Conservation (phyloP, 768 basidiomycete genomes). For the Crepidotus variabilis region DNA sequence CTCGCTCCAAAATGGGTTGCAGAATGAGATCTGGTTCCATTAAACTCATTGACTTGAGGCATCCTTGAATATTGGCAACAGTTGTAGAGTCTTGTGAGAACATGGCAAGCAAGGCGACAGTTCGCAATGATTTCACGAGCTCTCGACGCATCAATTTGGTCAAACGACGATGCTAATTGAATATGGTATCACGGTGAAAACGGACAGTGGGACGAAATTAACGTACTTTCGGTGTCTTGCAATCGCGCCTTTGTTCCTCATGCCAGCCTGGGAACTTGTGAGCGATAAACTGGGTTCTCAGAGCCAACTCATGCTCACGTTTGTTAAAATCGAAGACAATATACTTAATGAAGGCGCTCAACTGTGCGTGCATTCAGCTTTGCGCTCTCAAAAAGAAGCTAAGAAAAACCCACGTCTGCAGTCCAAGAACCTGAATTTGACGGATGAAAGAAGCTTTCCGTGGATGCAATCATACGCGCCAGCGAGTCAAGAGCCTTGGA, state of each 20-base stretch:
- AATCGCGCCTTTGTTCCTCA: conserved; percentile 71
- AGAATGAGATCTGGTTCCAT: conserved; percentile 88
- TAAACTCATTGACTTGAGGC: conserved; percentile 76
- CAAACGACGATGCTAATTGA: conserved; percentile 63
- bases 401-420: conserved; percentile 47
- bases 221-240: conserved; percentile 70
- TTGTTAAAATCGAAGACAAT: conserved; percentile 84
- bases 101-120: conserved; percentile 83
- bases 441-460: conserved; percentile 90
- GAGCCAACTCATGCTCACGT: conserved; percentile 34
- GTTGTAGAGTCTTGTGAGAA: conserved; percentile 81
- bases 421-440: conserved; percentile 86
- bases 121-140: conserved; percentile 77
- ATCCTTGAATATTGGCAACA: conserved; percentile 71
- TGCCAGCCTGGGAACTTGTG: conserved; percentile 53
- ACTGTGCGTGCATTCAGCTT: conserved; percentile 29
- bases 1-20: conserved; percentile 76
- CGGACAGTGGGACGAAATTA: neutral
- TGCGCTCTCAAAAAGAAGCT: neutral
- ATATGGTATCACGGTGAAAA: neutral
- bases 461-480: conserved; percentile 80
- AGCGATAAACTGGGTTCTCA: conserved; percentile 5
- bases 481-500: conserved; percentile 83
- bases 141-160: conserved; percentile 79
- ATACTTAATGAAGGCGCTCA: conserved; percentile 83